Base-by-base conservation (phyloP, 2,329 filamentous ascomycete genomes). In the Pestalotiopsis sp. region DNA sequence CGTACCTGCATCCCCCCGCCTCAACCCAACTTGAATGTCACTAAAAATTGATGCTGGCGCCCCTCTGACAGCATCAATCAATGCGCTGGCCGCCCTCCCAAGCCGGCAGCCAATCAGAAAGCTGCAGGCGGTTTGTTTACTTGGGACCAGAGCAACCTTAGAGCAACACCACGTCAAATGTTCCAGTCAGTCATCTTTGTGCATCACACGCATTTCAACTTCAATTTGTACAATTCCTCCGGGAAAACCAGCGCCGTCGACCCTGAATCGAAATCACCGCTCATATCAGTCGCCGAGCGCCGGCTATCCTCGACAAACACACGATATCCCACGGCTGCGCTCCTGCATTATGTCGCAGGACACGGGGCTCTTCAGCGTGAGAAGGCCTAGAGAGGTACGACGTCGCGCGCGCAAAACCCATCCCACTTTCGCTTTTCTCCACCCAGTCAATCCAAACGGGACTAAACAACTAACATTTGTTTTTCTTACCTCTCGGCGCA, bases 351-450 rank as follows among this genome's bases (percentile, higher is more conserved):
- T 97, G 94, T 93, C 93, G 83, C 93, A 96, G 83, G 93, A 97
- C 77, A 90, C 90, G 70, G 93, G 92, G 77, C 86, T 96, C 78
- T 98, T 95, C 88, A 97, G 94, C 78, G 93, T 97, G 79, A 94
- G 94, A 82, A 92, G 95, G 77, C 92, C 93, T 74, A 90, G 95
- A 87, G 95, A 98, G 88, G 94, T 97, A 86, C 80, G 88, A 80
- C 72, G 64, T 27, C 59, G 67, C 68, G 67, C 68, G 67, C 70
- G 68, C 66, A 66, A 36, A 65, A 67, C 66, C 45, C 39, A 66
- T 49, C 68, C 68, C 57, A 36, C 57, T 17, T 52, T n/a, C 45
- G 14, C 45, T 52, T 11, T 52, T 52, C 45, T 52, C 27, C 57
- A 36, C 57, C 20, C 57, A 12, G 1, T 3, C 27, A 1, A 31